Evolutionary conservation across 2,329 filamentous ascomycete species (phyloP).

Genomic region (Beauveria medogensis): DNA sequence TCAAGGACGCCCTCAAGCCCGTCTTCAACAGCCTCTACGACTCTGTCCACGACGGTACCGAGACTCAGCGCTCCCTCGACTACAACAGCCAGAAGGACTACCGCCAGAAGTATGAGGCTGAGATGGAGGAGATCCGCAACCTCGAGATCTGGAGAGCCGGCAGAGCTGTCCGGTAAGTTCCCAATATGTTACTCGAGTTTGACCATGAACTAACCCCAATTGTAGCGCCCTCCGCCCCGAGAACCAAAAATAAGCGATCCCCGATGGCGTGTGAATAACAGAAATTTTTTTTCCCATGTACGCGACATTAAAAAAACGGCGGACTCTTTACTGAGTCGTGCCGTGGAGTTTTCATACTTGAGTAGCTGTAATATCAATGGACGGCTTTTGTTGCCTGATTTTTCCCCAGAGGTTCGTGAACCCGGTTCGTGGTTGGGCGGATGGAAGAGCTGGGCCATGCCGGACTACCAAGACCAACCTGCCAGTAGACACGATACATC

Average conservation of each 20-base stretch:
- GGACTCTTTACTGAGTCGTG: not conserved
- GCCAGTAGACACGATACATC: not conserved
- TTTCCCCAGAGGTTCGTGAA: not conserved
- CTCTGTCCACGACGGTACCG: constrained; percentile 79
- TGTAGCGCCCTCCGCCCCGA: constrained; percentile 68
- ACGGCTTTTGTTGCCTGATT: not conserved
- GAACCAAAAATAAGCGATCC: constrained; percentile 62
- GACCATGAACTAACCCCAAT: constrained; percentile 15
- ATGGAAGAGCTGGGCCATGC: not conserved
- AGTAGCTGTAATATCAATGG: constrained; percentile 8
- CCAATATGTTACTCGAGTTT: not conserved
- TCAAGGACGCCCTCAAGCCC: constrained; percentile 98
- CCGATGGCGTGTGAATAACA: constrained; percentile 1
- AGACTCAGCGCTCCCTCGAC: constrained; percentile 93
- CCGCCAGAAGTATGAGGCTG: constrained; percentile 92
- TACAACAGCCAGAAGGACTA: constrained; percentile 97
- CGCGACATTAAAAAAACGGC: constrained; percentile 2
- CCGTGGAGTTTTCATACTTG: constrained; percentile 10
- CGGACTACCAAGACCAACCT: not conserved
- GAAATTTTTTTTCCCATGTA: not conserved
- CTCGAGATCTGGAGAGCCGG: constrained; percentile 99
- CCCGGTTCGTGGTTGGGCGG: too few species aligned
- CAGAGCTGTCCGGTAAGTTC: constrained; percentile 79
- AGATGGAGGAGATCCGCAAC: constrained; percentile 97
- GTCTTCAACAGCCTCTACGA: constrained; percentile 98